Conservation (phyloP, 129 eudicot species). For the Flaveria ramosissima region DNA sequence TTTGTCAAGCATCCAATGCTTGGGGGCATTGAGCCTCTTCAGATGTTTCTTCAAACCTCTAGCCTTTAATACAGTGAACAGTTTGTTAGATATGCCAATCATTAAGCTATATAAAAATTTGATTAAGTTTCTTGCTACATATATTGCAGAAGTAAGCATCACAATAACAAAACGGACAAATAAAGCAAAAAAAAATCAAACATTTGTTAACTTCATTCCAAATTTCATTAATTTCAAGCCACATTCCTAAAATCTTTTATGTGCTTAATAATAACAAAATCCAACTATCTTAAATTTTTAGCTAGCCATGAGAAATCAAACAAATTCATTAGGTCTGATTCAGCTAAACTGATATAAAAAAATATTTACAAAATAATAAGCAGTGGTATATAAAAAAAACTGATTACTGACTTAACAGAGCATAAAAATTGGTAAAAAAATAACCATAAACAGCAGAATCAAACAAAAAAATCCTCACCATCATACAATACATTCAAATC, state of each 20-base stretch:
- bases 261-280: background rate
- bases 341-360: background rate
- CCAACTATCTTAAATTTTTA: background rate
- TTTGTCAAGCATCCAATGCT: slow-evolving; percentile 72
- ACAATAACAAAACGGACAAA: background rate
- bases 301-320: background rate
- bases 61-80: slow-evolving; percentile 29
- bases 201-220: background rate
- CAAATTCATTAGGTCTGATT: background rate
- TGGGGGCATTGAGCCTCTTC: slow-evolving; percentile 76
- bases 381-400: background rate
- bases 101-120: background rate
- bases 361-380: background rate
- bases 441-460: background rate
- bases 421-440: background rate
- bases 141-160: background rate
- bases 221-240: background rate
- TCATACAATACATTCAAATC: background rate
- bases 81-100: background rate
- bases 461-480: background rate
- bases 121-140: background rate
- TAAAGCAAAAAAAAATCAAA: background rate
- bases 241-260: background rate
- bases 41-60: slow-evolving; percentile 62
- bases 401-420: background rate